These are phyloP conservation scores for Prunus mume DNA, from an alignment of 306 rosid species.

Conservation along the genomic window DNA sequence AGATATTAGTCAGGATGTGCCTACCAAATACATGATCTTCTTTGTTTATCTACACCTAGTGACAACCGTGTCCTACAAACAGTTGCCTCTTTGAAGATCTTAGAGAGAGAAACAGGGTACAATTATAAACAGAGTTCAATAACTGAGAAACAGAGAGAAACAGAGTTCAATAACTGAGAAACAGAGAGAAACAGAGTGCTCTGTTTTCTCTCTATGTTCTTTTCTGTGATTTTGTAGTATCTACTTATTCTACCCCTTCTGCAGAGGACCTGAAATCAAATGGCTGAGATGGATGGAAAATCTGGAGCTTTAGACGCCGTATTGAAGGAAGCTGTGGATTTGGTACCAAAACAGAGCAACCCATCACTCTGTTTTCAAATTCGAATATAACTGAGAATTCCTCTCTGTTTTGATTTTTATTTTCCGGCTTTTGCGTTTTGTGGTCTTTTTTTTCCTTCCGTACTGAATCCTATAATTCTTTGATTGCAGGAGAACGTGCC, in stretches of 20 bases:
- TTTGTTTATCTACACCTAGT: neutral
- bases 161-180: neutral
- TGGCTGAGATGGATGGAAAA: constrained; percentile 40
- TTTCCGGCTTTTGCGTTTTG: neutral
- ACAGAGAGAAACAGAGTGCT: neutral
- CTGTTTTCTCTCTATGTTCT: constrained; percentile 7
- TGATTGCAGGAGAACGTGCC: constrained; percentile 68
- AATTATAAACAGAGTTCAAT: neutral
- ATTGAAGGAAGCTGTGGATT: constrained; percentile 73
- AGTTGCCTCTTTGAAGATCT: constrained; percentile 20
- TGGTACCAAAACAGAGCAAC: constrained; percentile 48
- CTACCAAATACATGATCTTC: constrained; percentile 32
- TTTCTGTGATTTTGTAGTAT: neutral
- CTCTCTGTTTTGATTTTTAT: neutral
- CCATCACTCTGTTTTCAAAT: constrained; percentile 5
- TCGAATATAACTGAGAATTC: too few relatives aligned
- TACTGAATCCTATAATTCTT: neutral
- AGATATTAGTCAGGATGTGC: constrained; percentile 16
- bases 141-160: neutral
- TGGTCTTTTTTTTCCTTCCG: neutral
- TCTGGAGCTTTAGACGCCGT: constrained; percentile 60
- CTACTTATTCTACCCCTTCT: neutral
- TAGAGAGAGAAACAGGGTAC: neutral
- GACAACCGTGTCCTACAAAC: neutral
- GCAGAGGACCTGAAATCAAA: neutral